Conservation (phyloP, 148 eudicot genomes). For the Persicaria maculosa region DNA sequence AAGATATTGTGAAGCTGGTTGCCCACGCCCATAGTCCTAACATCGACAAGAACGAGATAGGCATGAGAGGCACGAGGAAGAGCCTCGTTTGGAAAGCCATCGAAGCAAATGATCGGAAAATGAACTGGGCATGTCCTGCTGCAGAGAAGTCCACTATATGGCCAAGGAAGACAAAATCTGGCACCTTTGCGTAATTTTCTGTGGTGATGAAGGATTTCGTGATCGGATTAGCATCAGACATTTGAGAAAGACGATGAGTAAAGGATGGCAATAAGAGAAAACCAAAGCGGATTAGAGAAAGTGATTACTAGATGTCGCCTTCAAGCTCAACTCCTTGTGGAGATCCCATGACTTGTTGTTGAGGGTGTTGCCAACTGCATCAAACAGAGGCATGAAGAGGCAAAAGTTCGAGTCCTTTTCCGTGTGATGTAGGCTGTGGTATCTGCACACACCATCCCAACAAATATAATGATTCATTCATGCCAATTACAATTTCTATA, state of each 20-base stretch:
- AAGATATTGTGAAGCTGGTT: constrained; percentile 36
- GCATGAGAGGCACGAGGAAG: constrained; percentile 39
- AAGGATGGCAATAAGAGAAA: not conserved
- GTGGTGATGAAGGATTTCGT: not conserved
- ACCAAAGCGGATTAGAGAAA: not conserved
- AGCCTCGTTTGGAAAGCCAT: constrained; percentile 32
- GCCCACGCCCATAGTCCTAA: constrained; percentile 61
- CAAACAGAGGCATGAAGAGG: constrained; percentile 84
- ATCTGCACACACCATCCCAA: constrained; percentile 33
- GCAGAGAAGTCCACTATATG: constrained; percentile 57
- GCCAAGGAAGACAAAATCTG: constrained; percentile 76
- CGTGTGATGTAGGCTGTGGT: constrained; percentile 66
- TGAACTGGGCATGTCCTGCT: constrained; percentile 47
- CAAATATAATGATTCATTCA: not conserved
- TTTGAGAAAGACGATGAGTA: no score
- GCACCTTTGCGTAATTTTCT: constrained; percentile 46
- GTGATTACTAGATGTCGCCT: constrained; percentile 34
- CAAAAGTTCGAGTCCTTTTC: constrained; percentile 66
- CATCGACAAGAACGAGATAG: constrained; percentile 21
- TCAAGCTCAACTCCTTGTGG: constrained; percentile 37
- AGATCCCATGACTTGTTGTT: constrained; percentile 63
- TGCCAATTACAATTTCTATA: not conserved
- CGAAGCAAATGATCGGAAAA: constrained; percentile 41
- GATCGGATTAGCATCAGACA: not conserved
- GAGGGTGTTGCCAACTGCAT: constrained; percentile 62